These are phyloP conservation scores for Phytophthora hybrid DNA, from an alignment of 352 stramenopile species.

Conservation along the genomic window DNA sequence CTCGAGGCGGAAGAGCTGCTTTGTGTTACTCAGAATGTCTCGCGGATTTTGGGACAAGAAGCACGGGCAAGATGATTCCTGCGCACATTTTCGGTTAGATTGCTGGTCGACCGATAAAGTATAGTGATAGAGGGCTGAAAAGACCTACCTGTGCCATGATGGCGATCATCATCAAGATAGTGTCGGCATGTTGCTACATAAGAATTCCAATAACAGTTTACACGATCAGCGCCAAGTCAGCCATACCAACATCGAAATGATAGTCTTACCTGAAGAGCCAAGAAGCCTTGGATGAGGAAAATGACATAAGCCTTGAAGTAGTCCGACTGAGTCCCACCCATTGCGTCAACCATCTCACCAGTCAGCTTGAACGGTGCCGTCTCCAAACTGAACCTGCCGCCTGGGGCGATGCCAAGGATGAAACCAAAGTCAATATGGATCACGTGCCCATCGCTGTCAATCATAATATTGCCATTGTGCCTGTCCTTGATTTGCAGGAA, in stretches of 20 bases:
- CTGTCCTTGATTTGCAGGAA: constrained; percentile 99
- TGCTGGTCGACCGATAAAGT: too few relatives aligned
- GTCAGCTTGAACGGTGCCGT: constrained; percentile 99
- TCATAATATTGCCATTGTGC: constrained; percentile 99
- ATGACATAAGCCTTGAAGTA: constrained; percentile 98
- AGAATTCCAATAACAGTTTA: constrained; percentile 15
- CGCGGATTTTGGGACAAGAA: constrained; percentile 89
- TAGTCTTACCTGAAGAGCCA: constrained; percentile 90
- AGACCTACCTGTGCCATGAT: constrained; percentile 85
- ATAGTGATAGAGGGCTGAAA: too few relatives aligned
- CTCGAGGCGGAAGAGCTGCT: constrained; percentile 83
- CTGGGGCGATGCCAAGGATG: constrained; percentile 97
- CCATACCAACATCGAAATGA: background rate
- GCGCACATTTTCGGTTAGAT: constrained; percentile 5
- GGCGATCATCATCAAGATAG: constrained; percentile 96
- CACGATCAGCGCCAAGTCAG: constrained; percentile 21
- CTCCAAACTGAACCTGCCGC: constrained; percentile 95
- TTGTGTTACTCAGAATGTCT: constrained; percentile 79
- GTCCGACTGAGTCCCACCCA: constrained; percentile 92
- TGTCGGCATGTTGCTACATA: constrained; percentile 90
- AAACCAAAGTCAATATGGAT: constrained; percentile 99
- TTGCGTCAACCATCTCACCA: constrained; percentile 97
- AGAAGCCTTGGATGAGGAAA: constrained; percentile 97
- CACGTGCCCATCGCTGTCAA: constrained; percentile 97
- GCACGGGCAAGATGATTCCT: constrained; percentile 96